These are phyloP conservation scores for Verticillium albo-atrum DNA, from an alignment of 2,329 filamentous ascomycete species.

Conservation along the genomic window DNA sequence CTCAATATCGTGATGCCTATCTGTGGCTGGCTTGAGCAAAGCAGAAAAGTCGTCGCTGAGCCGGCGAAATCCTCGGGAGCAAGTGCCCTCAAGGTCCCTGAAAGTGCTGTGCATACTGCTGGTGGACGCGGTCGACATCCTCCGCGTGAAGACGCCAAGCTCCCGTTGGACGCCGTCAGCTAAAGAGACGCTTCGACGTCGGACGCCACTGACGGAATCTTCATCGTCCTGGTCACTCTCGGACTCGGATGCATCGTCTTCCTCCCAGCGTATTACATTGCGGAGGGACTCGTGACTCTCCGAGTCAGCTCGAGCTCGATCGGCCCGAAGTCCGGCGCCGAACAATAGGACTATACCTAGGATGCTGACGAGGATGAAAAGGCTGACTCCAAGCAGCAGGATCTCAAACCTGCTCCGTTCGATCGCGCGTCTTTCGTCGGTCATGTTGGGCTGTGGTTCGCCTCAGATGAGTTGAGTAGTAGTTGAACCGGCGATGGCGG, in stretches of 20 bases:
- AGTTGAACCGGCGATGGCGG: not conserved
- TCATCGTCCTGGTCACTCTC: conserved; percentile 11
- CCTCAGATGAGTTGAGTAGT: not conserved
- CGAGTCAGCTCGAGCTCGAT: conserved; percentile 6
- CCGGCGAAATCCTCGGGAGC: not conserved
- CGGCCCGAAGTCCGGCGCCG: conserved; percentile 17
- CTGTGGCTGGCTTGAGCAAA: conserved; percentile 8
- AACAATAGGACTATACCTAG: conserved; percentile 26
- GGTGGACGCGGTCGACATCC: conserved; percentile 7
- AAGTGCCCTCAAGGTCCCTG: not conserved
- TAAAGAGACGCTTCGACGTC: conserved; percentile 19
- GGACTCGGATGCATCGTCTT: conserved; percentile 6
- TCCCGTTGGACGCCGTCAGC: conserved; percentile 18
- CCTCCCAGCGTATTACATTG: not conserved
- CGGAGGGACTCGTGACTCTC: conserved; percentile 14
- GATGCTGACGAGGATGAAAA: conserved; percentile 25
- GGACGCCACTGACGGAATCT: conserved; percentile 17
- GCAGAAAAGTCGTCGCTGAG: conserved; percentile 3
- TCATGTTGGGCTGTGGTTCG: not conserved
- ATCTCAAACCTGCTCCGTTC: conserved; percentile 28
- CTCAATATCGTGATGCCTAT: not conserved
- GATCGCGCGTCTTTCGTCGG: conserved; percentile 2
- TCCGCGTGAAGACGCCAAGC: conserved; percentile 16
- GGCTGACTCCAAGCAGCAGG: conserved; percentile 24
- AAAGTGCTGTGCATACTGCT: not conserved